Conservation (phyloP, 78 protist species). For the Pigoraptor vietnamica region DNA sequence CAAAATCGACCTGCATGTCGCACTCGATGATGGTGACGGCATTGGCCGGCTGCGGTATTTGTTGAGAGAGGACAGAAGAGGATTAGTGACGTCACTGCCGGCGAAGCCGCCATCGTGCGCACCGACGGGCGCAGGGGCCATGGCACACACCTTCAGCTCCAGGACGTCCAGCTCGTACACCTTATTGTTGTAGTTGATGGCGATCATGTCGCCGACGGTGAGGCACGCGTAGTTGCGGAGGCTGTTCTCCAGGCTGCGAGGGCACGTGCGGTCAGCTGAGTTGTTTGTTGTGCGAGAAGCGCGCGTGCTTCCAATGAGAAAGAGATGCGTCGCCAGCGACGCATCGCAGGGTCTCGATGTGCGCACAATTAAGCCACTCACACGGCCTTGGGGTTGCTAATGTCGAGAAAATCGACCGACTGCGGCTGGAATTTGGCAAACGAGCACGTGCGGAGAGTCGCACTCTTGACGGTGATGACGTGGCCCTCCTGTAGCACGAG, state of each 20-base stretch:
- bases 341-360: too few relatives aligned
- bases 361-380: not conserved
- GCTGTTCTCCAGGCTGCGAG: constrained; percentile 48
- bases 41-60: not conserved
- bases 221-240: constrained; percentile 59
- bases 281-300: too few relatives aligned
- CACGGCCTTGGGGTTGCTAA: constrained; percentile 77
- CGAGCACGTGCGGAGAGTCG: constrained; percentile 45
- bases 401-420: constrained; percentile 62
- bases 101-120: not conserved
- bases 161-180: constrained; percentile 42
- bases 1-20: constrained; percentile 82
- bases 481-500: constrained; percentile 40
- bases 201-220: constrained; percentile 61
- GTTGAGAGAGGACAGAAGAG: not conserved
- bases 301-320: too few relatives aligned
- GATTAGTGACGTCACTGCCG: not conserved
- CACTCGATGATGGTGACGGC: constrained; percentile 82
- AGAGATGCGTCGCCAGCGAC: too few relatives aligned
- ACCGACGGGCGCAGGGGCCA: not conserved
- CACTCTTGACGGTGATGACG: constrained; percentile 34
- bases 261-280: not conserved
- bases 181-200: constrained; percentile 52
- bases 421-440: constrained; percentile 77
- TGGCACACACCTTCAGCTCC: constrained; percentile 45